Conservation (phyloP, 495 filamentous ascomycete genomes). For the Aspergillus nanangensis region DNA sequence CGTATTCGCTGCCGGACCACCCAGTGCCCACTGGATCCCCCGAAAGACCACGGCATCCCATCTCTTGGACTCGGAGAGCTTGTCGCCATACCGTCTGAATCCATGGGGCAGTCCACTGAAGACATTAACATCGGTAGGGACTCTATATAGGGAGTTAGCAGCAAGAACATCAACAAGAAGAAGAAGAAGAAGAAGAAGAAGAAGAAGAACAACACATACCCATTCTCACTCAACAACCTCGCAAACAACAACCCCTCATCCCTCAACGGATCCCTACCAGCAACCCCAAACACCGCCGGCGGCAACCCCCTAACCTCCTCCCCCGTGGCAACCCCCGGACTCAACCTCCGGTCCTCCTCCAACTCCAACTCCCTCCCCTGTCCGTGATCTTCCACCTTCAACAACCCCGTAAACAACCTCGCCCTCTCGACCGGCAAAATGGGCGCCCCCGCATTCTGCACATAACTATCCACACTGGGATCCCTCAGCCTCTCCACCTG, state of each 20-base stretch:
- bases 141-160: slow-evolving; percentile 16
- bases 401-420: slow-evolving; percentile 26
- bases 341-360: slow-evolving; percentile 27
- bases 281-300: slow-evolving; percentile 39
- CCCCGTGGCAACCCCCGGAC: slow-evolving; percentile 34
- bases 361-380: slow-evolving; percentile 6
- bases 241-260: slow-evolving; percentile 44
- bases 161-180: too few species aligned
- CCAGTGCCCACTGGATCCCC: slow-evolving; percentile 37
- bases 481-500: slow-evolving; percentile 29
- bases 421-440: slow-evolving; percentile 27
- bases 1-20: slow-evolving; percentile 18
- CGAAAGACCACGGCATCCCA: slow-evolving; percentile 41
- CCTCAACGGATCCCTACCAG: slow-evolving; percentile 42
- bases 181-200: not conserved
- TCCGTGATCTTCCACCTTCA: slow-evolving; percentile 24
- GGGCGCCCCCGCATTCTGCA: slow-evolving; percentile 37
- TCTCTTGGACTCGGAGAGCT: slow-evolving; percentile 24
- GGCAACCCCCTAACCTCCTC: slow-evolving; percentile 38
- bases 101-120: slow-evolving; percentile 46
- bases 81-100: slow-evolving; percentile 33
- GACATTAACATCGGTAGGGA: slow-evolving; percentile 36
- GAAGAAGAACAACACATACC: slow-evolving; percentile 25
- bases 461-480: slow-evolving; percentile 29
- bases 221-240: slow-evolving; percentile 37